phyloP scores from a whole-genome alignment of 164 flowering plant species.

The Buxus sempervirens region DNA sequence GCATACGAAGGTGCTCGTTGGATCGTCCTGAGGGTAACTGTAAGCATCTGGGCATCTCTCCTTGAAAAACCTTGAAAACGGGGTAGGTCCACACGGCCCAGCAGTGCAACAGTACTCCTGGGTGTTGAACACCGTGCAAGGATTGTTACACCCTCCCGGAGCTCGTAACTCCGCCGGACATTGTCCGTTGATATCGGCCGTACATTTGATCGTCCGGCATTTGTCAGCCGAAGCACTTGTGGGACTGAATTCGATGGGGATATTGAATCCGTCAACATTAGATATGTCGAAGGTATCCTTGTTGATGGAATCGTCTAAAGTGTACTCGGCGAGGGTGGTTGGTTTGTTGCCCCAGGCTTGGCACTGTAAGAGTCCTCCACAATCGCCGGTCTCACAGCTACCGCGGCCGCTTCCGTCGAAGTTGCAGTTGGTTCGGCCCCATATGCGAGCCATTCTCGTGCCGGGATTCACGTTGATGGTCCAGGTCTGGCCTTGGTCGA shows the following conservation, averaged over 20 bases:
- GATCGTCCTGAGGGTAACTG: slow-evolving; percentile 28
- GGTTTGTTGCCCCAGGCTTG: slow-evolving; percentile 11
- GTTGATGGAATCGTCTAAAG: slow-evolving; percentile 18
- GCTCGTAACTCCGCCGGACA: slow-evolving; percentile 27
- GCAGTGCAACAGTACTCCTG: slow-evolving; percentile 29
- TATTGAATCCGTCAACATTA: slow-evolving; percentile 31
- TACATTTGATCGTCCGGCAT: slow-evolving; percentile 15
- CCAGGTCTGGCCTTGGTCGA: slow-evolving; percentile 13
- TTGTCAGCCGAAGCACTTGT: background rate
- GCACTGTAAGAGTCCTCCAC: slow-evolving; percentile 16
- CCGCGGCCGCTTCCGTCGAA: slow-evolving; percentile 7
- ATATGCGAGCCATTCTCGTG: slow-evolving; percentile 9
- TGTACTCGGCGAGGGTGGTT: slow-evolving; percentile 24
- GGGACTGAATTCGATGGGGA: slow-evolving; percentile 31
- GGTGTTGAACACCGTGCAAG: slow-evolving; percentile 27
- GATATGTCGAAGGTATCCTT: slow-evolving; percentile 29
- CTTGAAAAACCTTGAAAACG: slow-evolving; percentile 30
- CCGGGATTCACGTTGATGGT: slow-evolving; percentile 3
- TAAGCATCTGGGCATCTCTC: slow-evolving; percentile 20
- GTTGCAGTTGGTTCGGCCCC: slow-evolving; percentile 20
- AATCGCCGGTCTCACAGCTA: slow-evolving; percentile 23
- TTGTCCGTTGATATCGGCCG: slow-evolving; percentile 20
- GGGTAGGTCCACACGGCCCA: slow-evolving; percentile 29
- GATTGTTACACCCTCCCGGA: slow-evolving; percentile 32
- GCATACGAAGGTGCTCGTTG: slow-evolving; percentile 27